Base-by-base conservation (phyloP, 441 rosid species). In the Euphorbia corollata region DNA sequence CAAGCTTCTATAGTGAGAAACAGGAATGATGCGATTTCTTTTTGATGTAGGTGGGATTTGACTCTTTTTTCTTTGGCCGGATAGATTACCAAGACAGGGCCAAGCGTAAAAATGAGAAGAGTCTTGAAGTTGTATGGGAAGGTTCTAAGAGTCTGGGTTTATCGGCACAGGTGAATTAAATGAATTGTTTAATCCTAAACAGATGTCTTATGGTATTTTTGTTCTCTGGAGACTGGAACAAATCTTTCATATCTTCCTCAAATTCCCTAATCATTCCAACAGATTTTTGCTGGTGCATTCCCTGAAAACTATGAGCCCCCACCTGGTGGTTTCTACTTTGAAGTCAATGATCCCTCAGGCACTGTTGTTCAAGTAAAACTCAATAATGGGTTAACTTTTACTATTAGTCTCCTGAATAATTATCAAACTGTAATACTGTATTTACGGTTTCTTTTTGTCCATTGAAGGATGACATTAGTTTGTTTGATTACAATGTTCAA, bases 251-350 rank as follows among this genome's bases (percentile, higher is more conserved):
- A 19, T 51, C 66, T 23, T 67, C 74, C 59, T 68, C 70, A 58
- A 38, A 67, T 54, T 70, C 23, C 50, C 64, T 72, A 45, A 61
- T 67, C 50, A 39, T 61, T 71, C 61, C 47, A 72, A 67, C 79
- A 95, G 98, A 95, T 95, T 66, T 92, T 92, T 84, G 91, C 99
- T 39, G 96, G 98, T 77, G 97, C 99, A 63, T 95, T 95, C 73
- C 99, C 99, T 22, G 61, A 80, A 70, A 82, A 92, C 77, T 96
- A 96, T 68, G 99, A 96, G 72, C 99, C 98, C 69, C 99, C 99
- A n/a, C 78, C 89, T 70, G 94, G 94, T 73, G 82, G 77, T 65
- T 96, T 96, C 86, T 92, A 96, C 83, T 96, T 81, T 79, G 99
- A 96, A 85, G 96, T 96, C 81, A 87, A 81, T 41, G 95, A 81